These are phyloP conservation scores for Erucastrum elatum DNA, from an alignment of 345 rosid species.

Conservation along the genomic window DNA sequence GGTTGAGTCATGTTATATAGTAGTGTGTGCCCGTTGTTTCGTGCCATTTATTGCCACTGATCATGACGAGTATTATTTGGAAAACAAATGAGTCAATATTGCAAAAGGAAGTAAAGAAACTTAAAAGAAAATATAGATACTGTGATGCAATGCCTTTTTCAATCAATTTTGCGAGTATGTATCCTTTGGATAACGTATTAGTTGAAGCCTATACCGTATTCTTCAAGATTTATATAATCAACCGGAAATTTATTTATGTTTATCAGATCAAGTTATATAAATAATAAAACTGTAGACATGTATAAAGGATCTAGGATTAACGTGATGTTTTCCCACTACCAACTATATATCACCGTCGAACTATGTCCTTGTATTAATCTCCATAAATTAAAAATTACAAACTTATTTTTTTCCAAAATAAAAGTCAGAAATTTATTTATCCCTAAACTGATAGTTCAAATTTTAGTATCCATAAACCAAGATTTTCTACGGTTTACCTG, in stretches of 20 bases:
- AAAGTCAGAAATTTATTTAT: too few species aligned
- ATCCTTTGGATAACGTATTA: background rate
- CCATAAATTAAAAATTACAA: too few species aligned
- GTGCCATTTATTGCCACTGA: slow-evolving; percentile 29
- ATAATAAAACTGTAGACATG: background rate
- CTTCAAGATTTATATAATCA: background rate
- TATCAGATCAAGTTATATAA: background rate
- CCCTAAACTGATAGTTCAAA: too few species aligned
- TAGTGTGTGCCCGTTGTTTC: slow-evolving; percentile 35
- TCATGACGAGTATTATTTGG: background rate
- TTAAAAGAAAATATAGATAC: background rate
- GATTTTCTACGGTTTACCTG: background rate
- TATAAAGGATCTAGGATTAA: background rate
- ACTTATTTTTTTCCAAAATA: too few species aligned
- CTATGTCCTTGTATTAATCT: too few species aligned
- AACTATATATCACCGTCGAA: too few species aligned
- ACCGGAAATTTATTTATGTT: background rate
- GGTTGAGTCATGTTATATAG: slow-evolving; percentile 33
- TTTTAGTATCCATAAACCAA: background rate
- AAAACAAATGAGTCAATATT: background rate
- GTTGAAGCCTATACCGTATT: background rate
- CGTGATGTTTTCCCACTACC: background rate
- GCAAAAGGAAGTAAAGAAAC: background rate
- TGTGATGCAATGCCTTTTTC: background rate
- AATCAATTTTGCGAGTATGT: background rate